phyloP scores from a whole-genome alignment of 495 filamentous ascomycete genomes.

The Hypomontagnella monticulosa region DNA sequence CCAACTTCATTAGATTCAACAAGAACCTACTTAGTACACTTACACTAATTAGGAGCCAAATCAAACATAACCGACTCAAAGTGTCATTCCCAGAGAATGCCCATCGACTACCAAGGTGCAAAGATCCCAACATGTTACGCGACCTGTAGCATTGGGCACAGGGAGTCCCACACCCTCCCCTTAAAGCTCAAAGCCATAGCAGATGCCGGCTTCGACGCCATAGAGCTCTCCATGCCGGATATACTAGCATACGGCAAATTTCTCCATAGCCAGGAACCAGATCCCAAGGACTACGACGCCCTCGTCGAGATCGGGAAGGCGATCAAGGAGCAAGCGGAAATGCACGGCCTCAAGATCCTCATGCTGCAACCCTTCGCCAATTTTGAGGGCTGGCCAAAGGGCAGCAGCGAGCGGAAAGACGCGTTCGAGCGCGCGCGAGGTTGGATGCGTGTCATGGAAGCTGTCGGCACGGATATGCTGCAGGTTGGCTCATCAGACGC shows the following conservation, averaged over 20 bases:
- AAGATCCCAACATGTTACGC: constrained; percentile 71
- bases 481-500: constrained; percentile 80
- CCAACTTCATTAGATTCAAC: background rate
- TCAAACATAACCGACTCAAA: no score
- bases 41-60: no score
- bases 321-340: constrained; percentile 63
- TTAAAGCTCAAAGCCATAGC: constrained; percentile 73
- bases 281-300: constrained; percentile 63
- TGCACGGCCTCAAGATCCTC: constrained; percentile 67
- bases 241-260: constrained; percentile 69
- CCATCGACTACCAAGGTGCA: constrained; percentile 35
- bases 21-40: no score
- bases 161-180: constrained; percentile 62
- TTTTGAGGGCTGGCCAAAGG: constrained; percentile 79
- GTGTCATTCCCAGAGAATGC: constrained; percentile 26
- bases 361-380: constrained; percentile 84
- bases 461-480: constrained; percentile 75
- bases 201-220: constrained; percentile 71
- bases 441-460: constrained; percentile 80
- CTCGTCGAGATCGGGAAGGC: constrained; percentile 62
- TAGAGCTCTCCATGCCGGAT: constrained; percentile 82
- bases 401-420: constrained; percentile 65
- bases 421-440: constrained; percentile 72
- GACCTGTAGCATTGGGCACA: constrained; percentile 69
- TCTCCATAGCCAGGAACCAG: constrained; percentile 60